phyloP scores from a whole-genome alignment of 2,329 filamentous ascomycete species.

The Uncinocarpus reesii region DNA sequence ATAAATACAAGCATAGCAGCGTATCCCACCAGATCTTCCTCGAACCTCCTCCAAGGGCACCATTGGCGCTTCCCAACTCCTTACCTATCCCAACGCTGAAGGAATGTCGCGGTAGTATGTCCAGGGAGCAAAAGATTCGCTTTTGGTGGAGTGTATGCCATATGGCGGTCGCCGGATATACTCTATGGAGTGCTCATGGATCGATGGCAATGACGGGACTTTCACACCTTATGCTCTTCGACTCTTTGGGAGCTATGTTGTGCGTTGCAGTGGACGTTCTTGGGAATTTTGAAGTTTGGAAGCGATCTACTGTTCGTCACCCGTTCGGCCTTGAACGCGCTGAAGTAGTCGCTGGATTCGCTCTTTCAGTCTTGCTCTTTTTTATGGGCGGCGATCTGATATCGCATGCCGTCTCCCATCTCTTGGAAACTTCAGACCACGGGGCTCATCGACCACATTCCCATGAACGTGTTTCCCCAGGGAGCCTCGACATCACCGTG shows the following conservation, averaged over 20 bases:
- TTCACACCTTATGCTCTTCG: slow-evolving; percentile 88
- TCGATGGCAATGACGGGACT: slow-evolving; percentile 85
- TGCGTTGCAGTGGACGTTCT: slow-evolving; percentile 89
- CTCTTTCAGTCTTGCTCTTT: slow-evolving; percentile 89
- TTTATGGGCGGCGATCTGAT: slow-evolving; percentile 96
- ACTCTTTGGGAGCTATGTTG: slow-evolving; percentile 81
- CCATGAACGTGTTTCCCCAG: slow-evolving; percentile 59
- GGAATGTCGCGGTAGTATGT: slow-evolving; percentile 86
- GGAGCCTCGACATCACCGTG: slow-evolving; percentile 71
- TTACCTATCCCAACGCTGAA: slow-evolving; percentile 80
- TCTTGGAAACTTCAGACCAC: slow-evolving; percentile 69
- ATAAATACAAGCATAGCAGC: slow-evolving; percentile 96
- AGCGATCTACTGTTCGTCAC: slow-evolving; percentile 79
- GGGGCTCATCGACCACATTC: slow-evolving; percentile 59
- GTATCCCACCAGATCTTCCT: slow-evolving; percentile 96
- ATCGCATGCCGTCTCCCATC: slow-evolving; percentile 84
- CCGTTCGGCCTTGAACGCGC: slow-evolving; percentile 86
- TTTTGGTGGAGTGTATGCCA: slow-evolving; percentile 87
- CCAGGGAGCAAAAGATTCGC: slow-evolving; percentile 69
- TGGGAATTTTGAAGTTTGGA: slow-evolving; percentile 96
- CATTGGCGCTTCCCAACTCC: slow-evolving; percentile 79
- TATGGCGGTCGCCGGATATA: slow-evolving; percentile 67
- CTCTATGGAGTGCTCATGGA: slow-evolving; percentile 75
- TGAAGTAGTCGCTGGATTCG: slow-evolving; percentile 90
- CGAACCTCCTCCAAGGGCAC: slow-evolving; percentile 74